Evolutionary conservation across 2,329 filamentous ascomycete genomes (phyloP).

Genomic region (Claviceps cyperi): DNA sequence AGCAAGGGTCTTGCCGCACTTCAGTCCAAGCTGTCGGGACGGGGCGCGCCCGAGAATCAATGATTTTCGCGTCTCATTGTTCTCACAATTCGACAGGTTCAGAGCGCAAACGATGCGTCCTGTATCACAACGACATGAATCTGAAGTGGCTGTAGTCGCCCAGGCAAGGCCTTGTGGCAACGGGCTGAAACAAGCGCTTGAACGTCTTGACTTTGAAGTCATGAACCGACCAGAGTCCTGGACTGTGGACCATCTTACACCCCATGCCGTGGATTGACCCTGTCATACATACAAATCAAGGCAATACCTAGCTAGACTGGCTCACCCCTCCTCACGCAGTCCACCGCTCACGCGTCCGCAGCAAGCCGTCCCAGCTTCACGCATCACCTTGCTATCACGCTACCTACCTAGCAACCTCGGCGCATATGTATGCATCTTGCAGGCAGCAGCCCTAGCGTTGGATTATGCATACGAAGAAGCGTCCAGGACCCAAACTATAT

Average conservation of each 20-base stretch:
- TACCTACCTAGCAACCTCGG: constrained; percentile 1
- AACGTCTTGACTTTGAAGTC: neutral
- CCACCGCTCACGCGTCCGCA: constrained; percentile 6
- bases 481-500: neutral
- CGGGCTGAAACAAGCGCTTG: neutral
- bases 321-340: constrained; percentile 3
- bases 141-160: neutral
- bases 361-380: constrained; percentile 3
- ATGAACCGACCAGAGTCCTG: neutral
- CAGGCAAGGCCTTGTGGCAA: neutral
- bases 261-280: constrained; percentile 1
- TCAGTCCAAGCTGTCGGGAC: constrained; percentile 9
- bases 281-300: too few species aligned
- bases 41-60: neutral
- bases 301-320: neutral
- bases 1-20: constrained; percentile 12
- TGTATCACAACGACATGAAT: neutral
- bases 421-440: neutral
- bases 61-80: neutral
- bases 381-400: constrained; percentile 5
- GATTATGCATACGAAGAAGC: constrained; percentile 1
- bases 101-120: neutral
- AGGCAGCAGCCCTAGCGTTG: neutral
- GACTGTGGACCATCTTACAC: neutral
- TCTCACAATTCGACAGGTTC: neutral